phyloP scores from a whole-genome alignment of 2,329 filamentous ascomycete species.

The Alternaria sp. region DNA sequence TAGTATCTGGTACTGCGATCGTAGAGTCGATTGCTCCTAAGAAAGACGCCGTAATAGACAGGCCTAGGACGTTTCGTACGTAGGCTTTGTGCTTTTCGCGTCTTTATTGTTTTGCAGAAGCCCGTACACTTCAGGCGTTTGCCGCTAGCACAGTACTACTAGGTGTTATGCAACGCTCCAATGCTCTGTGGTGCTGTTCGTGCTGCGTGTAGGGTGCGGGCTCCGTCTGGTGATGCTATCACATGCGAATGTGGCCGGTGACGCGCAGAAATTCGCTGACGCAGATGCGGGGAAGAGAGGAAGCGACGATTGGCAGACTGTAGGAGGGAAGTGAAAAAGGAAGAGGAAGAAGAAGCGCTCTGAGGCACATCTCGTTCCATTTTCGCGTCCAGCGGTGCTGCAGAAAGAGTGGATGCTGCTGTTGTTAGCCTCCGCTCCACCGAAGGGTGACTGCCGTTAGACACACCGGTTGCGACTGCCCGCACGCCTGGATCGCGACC shows the following conservation, averaged over 20 bases:
- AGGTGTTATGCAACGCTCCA: not conserved
- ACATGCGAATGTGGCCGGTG: constrained; percentile 35
- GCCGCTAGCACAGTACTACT: not conserved
- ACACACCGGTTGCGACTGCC: constrained; percentile 15
- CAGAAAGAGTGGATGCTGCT: constrained; percentile 24
- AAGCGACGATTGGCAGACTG: not conserved
- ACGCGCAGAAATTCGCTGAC: constrained; percentile 16
- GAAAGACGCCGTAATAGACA: not conserved
- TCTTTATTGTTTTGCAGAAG: not conserved
- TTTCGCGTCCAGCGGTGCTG: constrained; percentile 21
- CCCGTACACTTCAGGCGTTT: not conserved
- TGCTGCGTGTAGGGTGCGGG: constrained; percentile 9
- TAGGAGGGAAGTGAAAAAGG: not conserved
- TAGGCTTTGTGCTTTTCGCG: not conserved
- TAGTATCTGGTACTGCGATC: not conserved
- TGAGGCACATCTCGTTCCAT: constrained; percentile 19
- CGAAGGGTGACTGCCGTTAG: constrained; percentile 17
- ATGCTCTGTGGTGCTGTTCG: not conserved
- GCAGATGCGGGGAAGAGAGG: constrained; percentile 14
- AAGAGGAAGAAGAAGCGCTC: constrained; percentile 4
- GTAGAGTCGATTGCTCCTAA: not conserved
- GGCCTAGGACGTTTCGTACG: not conserved
- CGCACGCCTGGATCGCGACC: constrained; percentile 9
- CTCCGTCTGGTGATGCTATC: constrained; percentile 29
- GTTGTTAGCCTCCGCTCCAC: constrained; percentile 24